phyloP scores from a whole-genome alignment of 2,329 filamentous ascomycete genomes.

The Aschersonia sp. region DNA sequence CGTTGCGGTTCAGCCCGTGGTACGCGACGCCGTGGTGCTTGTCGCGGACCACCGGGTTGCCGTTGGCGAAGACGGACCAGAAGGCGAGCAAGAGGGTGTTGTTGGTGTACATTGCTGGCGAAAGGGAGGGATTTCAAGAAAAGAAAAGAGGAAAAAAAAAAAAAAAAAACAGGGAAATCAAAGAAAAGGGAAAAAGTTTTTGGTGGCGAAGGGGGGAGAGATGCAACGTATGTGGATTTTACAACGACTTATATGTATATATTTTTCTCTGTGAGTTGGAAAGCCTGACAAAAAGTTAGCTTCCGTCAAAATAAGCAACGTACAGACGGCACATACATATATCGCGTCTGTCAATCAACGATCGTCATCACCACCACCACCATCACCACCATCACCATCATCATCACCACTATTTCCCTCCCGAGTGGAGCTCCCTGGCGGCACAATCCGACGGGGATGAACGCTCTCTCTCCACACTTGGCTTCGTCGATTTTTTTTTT shows the following conservation, averaged over 20 bases:
- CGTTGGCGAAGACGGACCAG: not conserved
- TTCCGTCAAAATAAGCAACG: too few relatives aligned
- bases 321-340: too few relatives aligned
- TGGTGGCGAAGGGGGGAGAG: too few relatives aligned
- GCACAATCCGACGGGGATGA: too few relatives aligned
- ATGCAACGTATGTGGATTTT: not conserved
- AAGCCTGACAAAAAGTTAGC: too few relatives aligned
- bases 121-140: not conserved
- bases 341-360: not conserved
- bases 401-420: not conserved
- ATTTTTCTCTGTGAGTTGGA: not conserved
- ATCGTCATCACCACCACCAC: not conserved
- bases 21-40: conserved; percentile 20
- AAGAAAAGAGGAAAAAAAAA: not conserved
- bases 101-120: not conserved
- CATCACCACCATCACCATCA: not conserved
- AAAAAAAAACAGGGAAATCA: not conserved
- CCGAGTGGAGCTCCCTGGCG: too few relatives aligned
- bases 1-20: conserved; percentile 25
- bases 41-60: conserved; percentile 7
- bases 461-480: too few relatives aligned
- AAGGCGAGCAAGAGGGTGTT: not conserved
- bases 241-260: not conserved
- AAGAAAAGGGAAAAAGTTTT: too few relatives aligned
- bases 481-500: too few relatives aligned